phyloP scores from a whole-genome alignment of 2,329 filamentous ascomycete species.

The Sordariomycetes sp. region DNA sequence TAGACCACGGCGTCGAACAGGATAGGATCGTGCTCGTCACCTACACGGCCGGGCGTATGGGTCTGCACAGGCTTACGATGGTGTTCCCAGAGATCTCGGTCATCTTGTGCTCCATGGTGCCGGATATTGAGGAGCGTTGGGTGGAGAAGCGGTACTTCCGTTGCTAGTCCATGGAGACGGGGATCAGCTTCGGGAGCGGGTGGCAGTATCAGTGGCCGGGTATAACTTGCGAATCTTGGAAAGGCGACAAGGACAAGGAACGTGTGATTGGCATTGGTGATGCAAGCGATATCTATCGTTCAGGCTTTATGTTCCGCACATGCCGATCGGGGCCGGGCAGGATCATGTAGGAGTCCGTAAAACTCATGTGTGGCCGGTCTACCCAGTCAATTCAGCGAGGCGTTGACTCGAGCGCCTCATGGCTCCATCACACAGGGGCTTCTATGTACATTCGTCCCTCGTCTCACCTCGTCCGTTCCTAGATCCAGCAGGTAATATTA shows the following conservation, averaged over 20 bases:
- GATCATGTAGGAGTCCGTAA: too few species aligned
- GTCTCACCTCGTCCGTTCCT: too few species aligned
- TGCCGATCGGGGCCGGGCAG: not conserved
- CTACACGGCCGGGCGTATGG: conserved; percentile 75
- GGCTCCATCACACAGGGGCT: too few species aligned
- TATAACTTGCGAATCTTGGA: not conserved
- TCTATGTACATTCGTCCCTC: too few species aligned
- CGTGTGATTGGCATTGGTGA: not conserved
- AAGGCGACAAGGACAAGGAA: not conserved
- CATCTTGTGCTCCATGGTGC: conserved; percentile 70
- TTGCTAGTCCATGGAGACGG: conserved; percentile 37
- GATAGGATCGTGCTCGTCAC: conserved; percentile 85
- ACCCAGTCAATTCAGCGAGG: too few species aligned
- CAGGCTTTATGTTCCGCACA: not conserved
- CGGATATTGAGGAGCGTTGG: conserved; percentile 78
- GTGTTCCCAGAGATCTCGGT: conserved; percentile 83
- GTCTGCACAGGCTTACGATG: conserved; percentile 70
- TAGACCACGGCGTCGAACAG: conserved; percentile 82
- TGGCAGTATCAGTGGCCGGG: too few species aligned
- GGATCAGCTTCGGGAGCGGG: not conserved
- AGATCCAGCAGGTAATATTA: too few species aligned
- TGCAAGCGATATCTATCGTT: not conserved
- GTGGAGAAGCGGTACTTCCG: conserved; percentile 82
- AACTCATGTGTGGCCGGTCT: too few species aligned
- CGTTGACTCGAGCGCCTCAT: too few species aligned